Base-by-base conservation (phyloP, 108 stramenopile species). In the Pseudonitzschia multistriata region DNA sequence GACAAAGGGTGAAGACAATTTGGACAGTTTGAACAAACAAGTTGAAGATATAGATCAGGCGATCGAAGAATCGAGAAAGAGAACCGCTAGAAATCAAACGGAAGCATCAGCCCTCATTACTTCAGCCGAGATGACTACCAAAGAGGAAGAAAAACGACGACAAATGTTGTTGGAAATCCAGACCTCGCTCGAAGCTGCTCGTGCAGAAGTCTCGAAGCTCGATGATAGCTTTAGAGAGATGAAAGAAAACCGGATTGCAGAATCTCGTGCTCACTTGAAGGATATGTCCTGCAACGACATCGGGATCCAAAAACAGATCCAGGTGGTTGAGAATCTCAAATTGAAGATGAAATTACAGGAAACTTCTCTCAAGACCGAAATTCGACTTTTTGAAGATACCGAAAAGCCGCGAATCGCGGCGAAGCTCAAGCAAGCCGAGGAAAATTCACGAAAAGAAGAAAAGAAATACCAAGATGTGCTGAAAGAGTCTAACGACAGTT, bases 271-370 rank as follows among this genome's bases (percentile, higher is more conserved):
- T 1, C 57, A 59, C 57, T 34, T 1, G 31, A 59, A 33, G 57
- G 31, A 31, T n/a, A 35, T 35, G 10, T 0, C 0, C 0, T 30
- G 35, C 28, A 5, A 4, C 0, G 57, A 59, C 31, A 33, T 35
- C 29, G 33, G 17, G 19, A 59, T 59, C 33, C 15, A 21, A 6
- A 30, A 36, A 17, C 22, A 59, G 31, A 59, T 33, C 27, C 19
- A 34, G 31, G 17, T 35, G 29, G 34, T 35, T 33, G 57, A 59
- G 31, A 17, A 34, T 59, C 31, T 59, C 11, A 59, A 30, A 33
- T 59, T 59, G 57, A 59, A 59, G 35, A 59, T 59, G n/a, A 30
- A 59, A 30, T 15, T 6, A 59, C 33, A 30, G 33, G 57, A 59
- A 35, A 59, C 31, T 19, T 35, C 57, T 35, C 33, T 29, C n/a